Evolutionary conservation across 345 rosid genomes (phyloP), one percentile per base, ranked within the genome.

Genomic region (Populus nigra): DNA sequence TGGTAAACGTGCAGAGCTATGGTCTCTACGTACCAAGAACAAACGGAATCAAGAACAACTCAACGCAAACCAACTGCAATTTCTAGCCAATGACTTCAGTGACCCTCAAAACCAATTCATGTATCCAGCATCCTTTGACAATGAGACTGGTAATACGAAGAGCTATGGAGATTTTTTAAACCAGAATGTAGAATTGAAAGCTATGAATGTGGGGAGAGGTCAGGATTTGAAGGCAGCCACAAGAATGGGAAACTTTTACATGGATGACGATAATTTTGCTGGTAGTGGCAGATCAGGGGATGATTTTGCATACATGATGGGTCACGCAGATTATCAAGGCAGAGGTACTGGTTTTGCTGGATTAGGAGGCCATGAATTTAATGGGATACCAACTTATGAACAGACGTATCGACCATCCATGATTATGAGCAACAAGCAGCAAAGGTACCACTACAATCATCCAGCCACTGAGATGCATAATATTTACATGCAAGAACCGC

Each of bases 1-100:
- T 70, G 91, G 94, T 7, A 93, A 93, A 82, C 79, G 76, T 81
- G 96, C 92, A n/a, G 84, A 89, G 83, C 70, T 88, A 68, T 75
- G 82, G 85, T 82, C 82, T 78, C 85, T 85, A 69, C 73, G 22
- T 57, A 76, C 74, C 38, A 61, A 74, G 71, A 68, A 62, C 68
- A 76, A 41, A 65, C 70, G 61, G 18, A 73, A 83, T 33, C 78
- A 62, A 67, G 83, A 71, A 74, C 76, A 43, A 49, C 55, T 62
- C 36, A 20, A 47, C 65, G 65, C 5, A 7, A 73, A 78, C 61
- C 76, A 55, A 16, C 71, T 36, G 38, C 79, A 80, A 25, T 27
- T 73, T 59, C 77, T 39, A 57, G 71, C 71, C 38, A 69, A 49
- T 49, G 79, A 78, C 16, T 20, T 53, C 18, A 23, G 79, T 78